Percentiles rank a stretch among this genome's conserved stretches.
phyloP scores from a whole-genome alignment of 805 yeast species.

The Pichia thaimueangensis region DNA sequence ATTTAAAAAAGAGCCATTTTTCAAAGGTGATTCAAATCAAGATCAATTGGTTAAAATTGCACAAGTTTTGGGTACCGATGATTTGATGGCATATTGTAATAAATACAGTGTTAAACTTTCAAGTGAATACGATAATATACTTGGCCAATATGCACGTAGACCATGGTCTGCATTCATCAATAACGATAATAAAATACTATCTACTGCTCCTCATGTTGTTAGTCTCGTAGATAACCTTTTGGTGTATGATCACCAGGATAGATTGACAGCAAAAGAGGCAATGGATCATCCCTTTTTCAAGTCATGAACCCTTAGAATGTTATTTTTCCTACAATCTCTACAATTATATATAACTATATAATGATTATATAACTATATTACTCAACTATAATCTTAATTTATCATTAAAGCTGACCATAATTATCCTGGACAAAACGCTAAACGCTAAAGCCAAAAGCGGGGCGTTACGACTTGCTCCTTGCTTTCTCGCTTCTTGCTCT shows the following conservation, averaged over 20 bases:
- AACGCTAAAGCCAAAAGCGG: no score
- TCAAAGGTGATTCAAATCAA: constrained; percentile 86
- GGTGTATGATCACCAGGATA: constrained; percentile 79
- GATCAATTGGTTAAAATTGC: constrained; percentile 91
- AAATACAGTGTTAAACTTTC: constrained; percentile 68
- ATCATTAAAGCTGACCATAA: no score
- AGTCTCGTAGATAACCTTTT: constrained; percentile 70
- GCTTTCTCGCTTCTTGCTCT: no score
- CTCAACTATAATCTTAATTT: no score
- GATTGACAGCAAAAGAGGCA: constrained; percentile 85
- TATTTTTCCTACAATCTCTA: no score
- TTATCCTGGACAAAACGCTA: no score
- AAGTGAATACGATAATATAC: constrained; percentile 68
- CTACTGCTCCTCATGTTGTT: constrained; percentile 49
- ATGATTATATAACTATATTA: no score
- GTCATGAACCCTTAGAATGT: neutral
- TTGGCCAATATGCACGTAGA: constrained; percentile 59
- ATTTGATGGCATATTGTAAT: constrained; percentile 54
- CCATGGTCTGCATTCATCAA: constrained; percentile 63
- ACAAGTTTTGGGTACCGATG: constrained; percentile 79
- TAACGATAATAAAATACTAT: constrained; percentile 42
- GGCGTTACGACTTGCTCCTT: no score
- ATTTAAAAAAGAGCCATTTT: constrained; percentile 85
- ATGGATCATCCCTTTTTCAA: constrained; percentile 52
- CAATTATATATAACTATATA: no score